Conservation (phyloP, 2,329 filamentous ascomycete genomes). For the Elsinoe arachidis region DNA sequence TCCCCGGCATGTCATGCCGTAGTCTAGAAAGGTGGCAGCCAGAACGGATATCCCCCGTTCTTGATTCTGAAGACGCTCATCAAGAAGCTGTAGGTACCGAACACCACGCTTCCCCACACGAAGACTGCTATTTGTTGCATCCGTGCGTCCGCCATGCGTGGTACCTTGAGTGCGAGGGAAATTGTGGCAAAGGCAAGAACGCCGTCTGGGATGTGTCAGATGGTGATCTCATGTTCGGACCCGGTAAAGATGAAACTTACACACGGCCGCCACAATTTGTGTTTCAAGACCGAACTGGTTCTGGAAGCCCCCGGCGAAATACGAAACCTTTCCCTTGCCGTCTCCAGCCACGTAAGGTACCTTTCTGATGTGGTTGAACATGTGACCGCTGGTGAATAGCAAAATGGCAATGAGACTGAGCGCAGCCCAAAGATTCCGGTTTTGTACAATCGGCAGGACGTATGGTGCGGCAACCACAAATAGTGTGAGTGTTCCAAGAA, state of each 20-base stretch:
- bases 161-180: conserved; percentile 82
- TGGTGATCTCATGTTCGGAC: not conserved
- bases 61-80: conserved; percentile 90
- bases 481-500: conserved; percentile 61
- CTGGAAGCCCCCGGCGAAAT: conserved; percentile 87
- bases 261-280: conserved; percentile 87
- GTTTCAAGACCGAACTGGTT: conserved; percentile 92
- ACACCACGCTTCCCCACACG: conserved; percentile 66
- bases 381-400: conserved; percentile 90
- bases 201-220: conserved; percentile 47
- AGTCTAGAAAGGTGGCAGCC: conserved; percentile 72
- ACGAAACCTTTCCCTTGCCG: conserved; percentile 74
- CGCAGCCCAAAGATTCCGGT: conserved; percentile 88
- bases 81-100: conserved; percentile 85
- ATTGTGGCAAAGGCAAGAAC: conserved; percentile 84
- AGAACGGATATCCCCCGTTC: conserved; percentile 92
- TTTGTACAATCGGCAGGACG: conserved; percentile 71
- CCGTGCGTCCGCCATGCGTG: conserved; percentile 70
- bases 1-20: not conserved
- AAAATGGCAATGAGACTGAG: conserved; percentile 81
- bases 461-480: conserved; percentile 67
- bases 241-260: conserved; percentile 48
- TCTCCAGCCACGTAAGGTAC: conserved; percentile 86
- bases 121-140: conserved; percentile 74
- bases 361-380: conserved; percentile 98